Evolutionary conservation across 257 asterid species (phyloP), one percentile per base, ranked within the genome.

Genomic region (Nicotiana tomentosiformis): DNA sequence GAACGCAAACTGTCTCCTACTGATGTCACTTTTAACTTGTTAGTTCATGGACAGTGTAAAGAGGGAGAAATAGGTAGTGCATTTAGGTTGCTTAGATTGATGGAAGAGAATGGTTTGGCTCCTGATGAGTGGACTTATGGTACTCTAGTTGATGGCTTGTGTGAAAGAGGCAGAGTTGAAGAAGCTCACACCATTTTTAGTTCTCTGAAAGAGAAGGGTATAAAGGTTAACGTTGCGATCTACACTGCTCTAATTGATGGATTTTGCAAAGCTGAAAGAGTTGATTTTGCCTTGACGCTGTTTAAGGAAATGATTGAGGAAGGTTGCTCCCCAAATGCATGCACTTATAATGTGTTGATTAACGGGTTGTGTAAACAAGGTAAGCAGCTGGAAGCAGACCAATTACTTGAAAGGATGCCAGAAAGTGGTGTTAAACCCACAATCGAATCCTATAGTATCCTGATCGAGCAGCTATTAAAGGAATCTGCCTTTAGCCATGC

Each of bases 71-170:
- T 87, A 68, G 92, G 88, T 65, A 88, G 87, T 87, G 98, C 97
- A 76, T 82, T 92, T 87, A 89, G 92, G 83, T 82, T 93, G 81
- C 87, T 93, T 80, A 84, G 74, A 76, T 78, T 93, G 86, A 92
- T 93, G 95, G 88, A 89, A 82, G 94, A 91, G 85, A 84, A 81
- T 58, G 82, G 86, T 82, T 81, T 91, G 64, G 88, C 70, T 70
- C 94, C 95, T 78, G 97, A 93, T 87, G 88, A 89, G 69, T 85
- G 86, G 84, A 90, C 93, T 60, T 92, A 89, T 85, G 89, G 98
- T 81, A 67, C 95, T 83, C 80, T 93, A 26, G 88, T 92, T 67
- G 86, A 85, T 77, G 91, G 92, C 49, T 83, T 92, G 70, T 93
- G 98, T 83, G 84, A 88, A 69, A 92, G 84, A 79, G 94, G 93